These are phyloP conservation scores for Starmerella floricola DNA, from an alignment of 805 yeast genomes.

Conservation along the genomic window DNA sequence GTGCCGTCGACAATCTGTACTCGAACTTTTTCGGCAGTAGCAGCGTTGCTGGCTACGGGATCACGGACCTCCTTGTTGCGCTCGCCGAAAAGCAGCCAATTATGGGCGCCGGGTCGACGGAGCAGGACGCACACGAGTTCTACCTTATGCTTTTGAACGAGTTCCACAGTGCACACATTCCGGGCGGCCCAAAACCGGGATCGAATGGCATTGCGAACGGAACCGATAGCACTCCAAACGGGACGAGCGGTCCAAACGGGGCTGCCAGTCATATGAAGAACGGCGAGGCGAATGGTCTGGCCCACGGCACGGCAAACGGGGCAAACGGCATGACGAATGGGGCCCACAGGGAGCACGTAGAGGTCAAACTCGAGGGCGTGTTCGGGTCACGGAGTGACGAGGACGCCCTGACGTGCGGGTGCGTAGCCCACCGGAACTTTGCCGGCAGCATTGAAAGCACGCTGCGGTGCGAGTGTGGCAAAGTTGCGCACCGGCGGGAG, in stretches of 20 bases:
- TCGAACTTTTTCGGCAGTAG: conserved; percentile 58
- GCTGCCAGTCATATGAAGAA: too few relatives aligned
- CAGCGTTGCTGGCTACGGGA: conserved; percentile 59
- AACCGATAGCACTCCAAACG: neutral
- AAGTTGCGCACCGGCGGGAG: conserved; percentile 59
- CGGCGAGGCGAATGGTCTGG: too few relatives aligned
- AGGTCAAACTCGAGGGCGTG: conserved; percentile 2
- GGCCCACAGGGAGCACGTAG: neutral
- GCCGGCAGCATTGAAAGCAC: conserved; percentile 74
- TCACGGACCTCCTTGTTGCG: conserved; percentile 66
- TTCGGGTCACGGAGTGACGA: neutral
- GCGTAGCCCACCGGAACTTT: conserved; percentile 73
- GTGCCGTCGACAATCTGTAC: conserved; percentile 72
- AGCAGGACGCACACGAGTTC: conserved; percentile 98
- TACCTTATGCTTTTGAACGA: conserved; percentile 86
- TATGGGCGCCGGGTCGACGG: conserved; percentile 79
- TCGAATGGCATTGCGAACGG: neutral
- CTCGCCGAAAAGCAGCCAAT: conserved; percentile 62
- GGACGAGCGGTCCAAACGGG: too few relatives aligned
- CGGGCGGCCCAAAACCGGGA: conserved; percentile 1
- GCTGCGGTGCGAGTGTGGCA: conserved; percentile 51
- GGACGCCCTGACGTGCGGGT: conserved; percentile 40
- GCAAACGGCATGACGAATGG: too few relatives aligned
- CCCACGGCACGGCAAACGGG: too few relatives aligned
- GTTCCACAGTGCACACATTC: conserved; percentile 39